Conservation (phyloP, 1,139 yeast species). For the Protomyces inundatus region DNA sequence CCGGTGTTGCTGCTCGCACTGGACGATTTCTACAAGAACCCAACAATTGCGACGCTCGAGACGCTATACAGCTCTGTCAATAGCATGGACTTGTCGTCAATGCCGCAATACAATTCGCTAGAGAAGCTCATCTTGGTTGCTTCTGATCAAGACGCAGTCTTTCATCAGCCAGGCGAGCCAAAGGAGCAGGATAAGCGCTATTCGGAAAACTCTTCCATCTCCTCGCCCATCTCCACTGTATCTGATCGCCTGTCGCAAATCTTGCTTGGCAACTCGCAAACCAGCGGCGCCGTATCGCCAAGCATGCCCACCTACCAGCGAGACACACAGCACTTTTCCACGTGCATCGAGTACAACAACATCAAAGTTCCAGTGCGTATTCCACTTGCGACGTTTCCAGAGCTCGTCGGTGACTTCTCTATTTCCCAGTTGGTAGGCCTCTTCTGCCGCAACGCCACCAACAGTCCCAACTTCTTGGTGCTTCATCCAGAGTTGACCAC, state of each 20-base stretch:
- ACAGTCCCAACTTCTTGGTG: conserved; percentile 32
- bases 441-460: conserved; percentile 33
- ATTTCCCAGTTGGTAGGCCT: neutral
- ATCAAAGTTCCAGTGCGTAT: conserved; percentile 33
- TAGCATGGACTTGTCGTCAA: conserved; percentile 37
- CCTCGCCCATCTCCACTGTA: conserved; percentile 5
- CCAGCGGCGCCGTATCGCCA: neutral
- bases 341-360: conserved; percentile 1
- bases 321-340: conserved; percentile 12
- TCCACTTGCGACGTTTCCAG: conserved; percentile 39
- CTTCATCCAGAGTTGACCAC: conserved; percentile 29
- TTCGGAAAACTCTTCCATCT: neutral
- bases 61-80: conserved; percentile 44
- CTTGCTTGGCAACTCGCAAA: neutral
- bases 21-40: conserved; percentile 43
- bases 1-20: conserved; percentile 54
- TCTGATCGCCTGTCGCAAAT: conserved; percentile 2
- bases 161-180: conserved; percentile 34
- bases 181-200: conserved; percentile 20
- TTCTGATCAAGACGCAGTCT: conserved; percentile 36
- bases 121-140: conserved; percentile 38
- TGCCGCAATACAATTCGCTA: conserved; percentile 37
- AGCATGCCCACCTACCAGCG: neutral
- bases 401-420: conserved; percentile 38
- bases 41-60: conserved; percentile 35